Evolutionary conservation across 2,329 filamentous ascomycete species (phyloP).

Genomic region (Pyricularia pennisetigena): DNA sequence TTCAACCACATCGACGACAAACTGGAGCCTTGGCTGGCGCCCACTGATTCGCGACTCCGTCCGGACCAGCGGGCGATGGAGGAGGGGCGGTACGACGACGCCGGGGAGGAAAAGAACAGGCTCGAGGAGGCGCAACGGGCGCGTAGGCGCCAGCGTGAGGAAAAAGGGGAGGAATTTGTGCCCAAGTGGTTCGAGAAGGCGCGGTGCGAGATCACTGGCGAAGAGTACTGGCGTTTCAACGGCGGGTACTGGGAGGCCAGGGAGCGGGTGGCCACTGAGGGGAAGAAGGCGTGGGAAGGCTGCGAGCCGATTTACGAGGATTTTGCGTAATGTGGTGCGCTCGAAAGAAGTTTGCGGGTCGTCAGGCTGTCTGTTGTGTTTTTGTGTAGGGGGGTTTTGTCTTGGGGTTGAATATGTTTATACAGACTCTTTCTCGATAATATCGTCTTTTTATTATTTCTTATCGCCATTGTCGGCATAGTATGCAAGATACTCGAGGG

Average conservation of each 20-base stretch:
- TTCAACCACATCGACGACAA: constrained; percentile 87
- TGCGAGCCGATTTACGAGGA: constrained; percentile 65
- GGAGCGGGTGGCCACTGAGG: constrained; percentile 53
- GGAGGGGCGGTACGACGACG: constrained; percentile 91
- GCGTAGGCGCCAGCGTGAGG: constrained; percentile 63
- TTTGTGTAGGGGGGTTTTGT: neutral
- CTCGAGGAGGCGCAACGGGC: constrained; percentile 87
- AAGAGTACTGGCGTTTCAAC: constrained; percentile 83
- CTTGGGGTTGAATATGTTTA: neutral
- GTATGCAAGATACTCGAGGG: neutral
- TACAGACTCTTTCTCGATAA: neutral
- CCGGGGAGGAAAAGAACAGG: constrained; percentile 86
- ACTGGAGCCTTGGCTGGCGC: constrained; percentile 68
- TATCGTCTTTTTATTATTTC: neutral
- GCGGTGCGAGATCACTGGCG: constrained; percentile 69
- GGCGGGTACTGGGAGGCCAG: constrained; percentile 79
- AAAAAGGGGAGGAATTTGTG: constrained; percentile 67
- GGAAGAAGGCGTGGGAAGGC: constrained; percentile 52
- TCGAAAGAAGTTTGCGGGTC: too few species aligned
- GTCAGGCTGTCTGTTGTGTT: too few species aligned
- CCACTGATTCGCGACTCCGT: constrained; percentile 85
- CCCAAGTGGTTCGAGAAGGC: constrained; percentile 79
- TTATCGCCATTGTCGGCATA: neutral
- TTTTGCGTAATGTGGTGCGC: neutral
- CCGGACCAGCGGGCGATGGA: constrained; percentile 98